Base-by-base conservation (phyloP, 2,329 filamentous ascomycete species). In the Ascochyta fabae region DNA sequence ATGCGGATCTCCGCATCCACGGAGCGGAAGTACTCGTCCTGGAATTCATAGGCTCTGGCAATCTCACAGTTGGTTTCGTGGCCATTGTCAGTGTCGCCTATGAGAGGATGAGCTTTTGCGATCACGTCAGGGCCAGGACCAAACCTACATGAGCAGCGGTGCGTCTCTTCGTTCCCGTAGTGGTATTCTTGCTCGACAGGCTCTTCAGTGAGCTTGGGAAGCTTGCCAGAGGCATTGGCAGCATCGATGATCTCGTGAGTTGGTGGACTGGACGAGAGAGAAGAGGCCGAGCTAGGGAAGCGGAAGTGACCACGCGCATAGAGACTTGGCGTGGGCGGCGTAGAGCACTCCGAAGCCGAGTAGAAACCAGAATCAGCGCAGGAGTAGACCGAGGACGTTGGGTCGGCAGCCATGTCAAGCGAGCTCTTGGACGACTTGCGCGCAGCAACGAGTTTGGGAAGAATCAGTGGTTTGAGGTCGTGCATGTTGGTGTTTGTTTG, bases 121-220 rank as follows among this genome's bases (percentile, higher is more conserved):
- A 48, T 44, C 26, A 35, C 16, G 15, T 56, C 41, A 48, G 34
- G 52, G 41, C 39, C 53, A 50, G 42, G 41, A 26, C 23, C 27
- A 53, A 38, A 86, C 89, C 77, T 86, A 93, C 91, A 92, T 68
- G 91, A 83, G 75, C 90, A 94, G 45, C 63, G 59, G 48, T 65
- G 80, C 26, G 82, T 74, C 43, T 81, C 72, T 42, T 80, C 75
- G 55, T 81, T 80, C 56, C 83, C 77, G 45, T 81, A 80, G 48
- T 83, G 82, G 26, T 87, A 84, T 22, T 89, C 89, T 49, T 83
- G 84, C 72, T 93, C 89, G 38, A 87, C 77, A 2, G 89, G 87
- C 68, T 96, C 92, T 74, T 97, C 93, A 68, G 92, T 85, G 19
- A 97, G 89, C 67, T 95, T 90, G 15, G 91, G 89, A 59, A 97